These are phyloP conservation scores for Fusarium citri DNA, from an alignment of 2,329 filamentous ascomycete species.

Conservation along the genomic window DNA sequence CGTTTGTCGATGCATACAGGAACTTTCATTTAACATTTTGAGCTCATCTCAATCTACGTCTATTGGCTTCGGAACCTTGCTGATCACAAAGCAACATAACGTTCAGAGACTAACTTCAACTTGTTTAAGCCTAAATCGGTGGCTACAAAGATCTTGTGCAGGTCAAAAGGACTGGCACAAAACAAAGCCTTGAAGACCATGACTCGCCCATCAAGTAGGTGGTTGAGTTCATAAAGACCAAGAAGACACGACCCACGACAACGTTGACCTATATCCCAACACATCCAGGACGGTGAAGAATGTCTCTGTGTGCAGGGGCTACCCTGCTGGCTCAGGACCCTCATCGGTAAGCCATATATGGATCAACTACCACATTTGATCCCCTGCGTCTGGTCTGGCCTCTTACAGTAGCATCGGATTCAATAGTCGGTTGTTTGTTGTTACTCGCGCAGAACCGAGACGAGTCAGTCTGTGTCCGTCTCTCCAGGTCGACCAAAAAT, in stretches of 20 bases:
- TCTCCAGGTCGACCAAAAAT: not conserved
- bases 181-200: slow-evolving; percentile 19
- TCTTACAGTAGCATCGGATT: slow-evolving; percentile 11
- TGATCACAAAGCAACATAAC: not conserved
- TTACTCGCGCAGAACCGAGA: slow-evolving; percentile 8
- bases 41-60: not conserved
- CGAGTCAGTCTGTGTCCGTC: not conserved
- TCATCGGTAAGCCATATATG: slow-evolving; percentile 41
- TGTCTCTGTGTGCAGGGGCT: slow-evolving; percentile 35
- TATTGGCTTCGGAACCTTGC: slow-evolving; percentile 1
- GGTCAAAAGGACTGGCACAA: not conserved
- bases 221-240: slow-evolving; percentile 15
- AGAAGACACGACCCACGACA: slow-evolving; percentile 18
- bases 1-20: not conserved
- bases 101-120: slow-evolving; percentile 6
- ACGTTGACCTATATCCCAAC: slow-evolving; percentile 40
- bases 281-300: slow-evolving; percentile 26
- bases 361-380: slow-evolving; percentile 43
- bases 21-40: not conserved
- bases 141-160: slow-evolving; percentile 32
- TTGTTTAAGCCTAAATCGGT: slow-evolving; percentile 2
- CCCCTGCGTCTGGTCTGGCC: slow-evolving; percentile 30
- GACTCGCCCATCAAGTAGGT: slow-evolving; percentile 20
- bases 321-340: slow-evolving; percentile 33
- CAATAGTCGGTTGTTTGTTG: slow-evolving; percentile 4